Conservation (phyloP, 2,329 filamentous ascomycete species). For the Pseudocercospora musae region DNA sequence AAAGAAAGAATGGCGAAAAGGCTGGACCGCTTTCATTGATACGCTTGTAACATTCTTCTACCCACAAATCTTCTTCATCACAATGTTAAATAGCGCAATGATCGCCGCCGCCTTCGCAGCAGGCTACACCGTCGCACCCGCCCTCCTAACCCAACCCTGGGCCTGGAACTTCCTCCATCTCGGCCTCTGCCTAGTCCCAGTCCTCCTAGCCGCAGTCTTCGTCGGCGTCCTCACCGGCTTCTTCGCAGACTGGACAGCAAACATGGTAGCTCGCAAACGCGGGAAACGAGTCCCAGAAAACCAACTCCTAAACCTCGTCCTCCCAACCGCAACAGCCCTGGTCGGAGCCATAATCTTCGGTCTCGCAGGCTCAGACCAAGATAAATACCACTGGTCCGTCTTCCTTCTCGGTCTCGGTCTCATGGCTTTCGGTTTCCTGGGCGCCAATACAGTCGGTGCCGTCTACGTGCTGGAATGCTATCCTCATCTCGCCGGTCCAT, state of each 20-base stretch:
- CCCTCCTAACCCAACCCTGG: slow-evolving; percentile 27
- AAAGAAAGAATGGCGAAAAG: slow-evolving; percentile 25
- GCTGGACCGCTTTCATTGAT: slow-evolving; percentile 29
- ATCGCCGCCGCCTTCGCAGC: slow-evolving; percentile 30
- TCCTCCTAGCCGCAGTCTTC: slow-evolving; percentile 27
- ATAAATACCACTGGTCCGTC: slow-evolving; percentile 26
- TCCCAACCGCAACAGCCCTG: slow-evolving; percentile 28
- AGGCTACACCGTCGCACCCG: slow-evolving; percentile 28
- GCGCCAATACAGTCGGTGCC: slow-evolving; percentile 31
- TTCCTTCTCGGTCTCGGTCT: slow-evolving; percentile 31
- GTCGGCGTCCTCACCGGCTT: slow-evolving; percentile 27
- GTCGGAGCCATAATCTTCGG: slow-evolving; percentile 31
- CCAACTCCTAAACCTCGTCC: slow-evolving; percentile 29
- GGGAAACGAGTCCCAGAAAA: slow-evolving; percentile 31
- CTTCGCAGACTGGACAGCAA: slow-evolving; percentile 29
- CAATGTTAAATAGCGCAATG: slow-evolving; percentile 32
- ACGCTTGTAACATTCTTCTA: slow-evolving; percentile 33
- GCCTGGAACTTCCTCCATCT: slow-evolving; percentile 27
- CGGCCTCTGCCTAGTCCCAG: slow-evolving; percentile 26
- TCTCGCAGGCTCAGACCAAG: slow-evolving; percentile 23
- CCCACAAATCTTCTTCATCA: slow-evolving; percentile 34
- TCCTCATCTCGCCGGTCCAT: slow-evolving; percentile 32
- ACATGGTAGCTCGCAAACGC: slow-evolving; percentile 26
- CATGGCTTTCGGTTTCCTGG: slow-evolving; percentile 32
- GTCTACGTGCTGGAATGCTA: slow-evolving; percentile 35